These are phyloP conservation scores for Ophiocordyceps camponoti-leonardi DNA, from an alignment of 2,329 filamentous ascomycete species.

Conservation along the genomic window DNA sequence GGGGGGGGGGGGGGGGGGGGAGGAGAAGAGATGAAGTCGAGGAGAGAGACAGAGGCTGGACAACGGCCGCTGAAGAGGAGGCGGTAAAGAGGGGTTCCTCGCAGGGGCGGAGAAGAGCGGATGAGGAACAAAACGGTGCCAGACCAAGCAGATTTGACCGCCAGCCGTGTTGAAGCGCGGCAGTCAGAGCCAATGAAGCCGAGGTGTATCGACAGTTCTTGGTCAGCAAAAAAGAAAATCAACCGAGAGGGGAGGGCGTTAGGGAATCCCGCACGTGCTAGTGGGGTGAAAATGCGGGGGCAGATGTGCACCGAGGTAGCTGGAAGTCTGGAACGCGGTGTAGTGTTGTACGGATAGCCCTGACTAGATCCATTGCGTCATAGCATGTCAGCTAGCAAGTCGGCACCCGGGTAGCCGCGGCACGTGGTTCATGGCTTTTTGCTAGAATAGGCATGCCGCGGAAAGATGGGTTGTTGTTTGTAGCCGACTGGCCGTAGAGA, in stretches of 20 bases:
- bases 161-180: neutral
- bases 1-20: no score
- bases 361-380: neutral
- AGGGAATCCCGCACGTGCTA: neutral
- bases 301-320: neutral
- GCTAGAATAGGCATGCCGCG: neutral
- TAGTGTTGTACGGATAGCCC: neutral
- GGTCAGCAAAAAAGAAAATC: neutral
- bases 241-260: neutral
- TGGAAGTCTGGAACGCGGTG: no score
- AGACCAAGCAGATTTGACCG: neutral
- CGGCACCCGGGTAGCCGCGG: neutral
- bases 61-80: neutral
- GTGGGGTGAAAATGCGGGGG: neutral
- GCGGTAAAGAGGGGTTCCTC: neutral
- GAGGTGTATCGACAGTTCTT: neutral
- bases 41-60: neutral
- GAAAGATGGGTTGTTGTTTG: no score
- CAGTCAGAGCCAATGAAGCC: neutral
- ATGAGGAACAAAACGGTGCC: neutral
- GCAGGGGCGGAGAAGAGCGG: neutral
- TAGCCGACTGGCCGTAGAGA: no score
- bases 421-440: neutral
- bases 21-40: neutral
- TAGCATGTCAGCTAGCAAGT: neutral